Evolutionary conservation across 768 basidiomycete genomes (phyloP).

Genomic region (Kwoniella sp.): DNA sequence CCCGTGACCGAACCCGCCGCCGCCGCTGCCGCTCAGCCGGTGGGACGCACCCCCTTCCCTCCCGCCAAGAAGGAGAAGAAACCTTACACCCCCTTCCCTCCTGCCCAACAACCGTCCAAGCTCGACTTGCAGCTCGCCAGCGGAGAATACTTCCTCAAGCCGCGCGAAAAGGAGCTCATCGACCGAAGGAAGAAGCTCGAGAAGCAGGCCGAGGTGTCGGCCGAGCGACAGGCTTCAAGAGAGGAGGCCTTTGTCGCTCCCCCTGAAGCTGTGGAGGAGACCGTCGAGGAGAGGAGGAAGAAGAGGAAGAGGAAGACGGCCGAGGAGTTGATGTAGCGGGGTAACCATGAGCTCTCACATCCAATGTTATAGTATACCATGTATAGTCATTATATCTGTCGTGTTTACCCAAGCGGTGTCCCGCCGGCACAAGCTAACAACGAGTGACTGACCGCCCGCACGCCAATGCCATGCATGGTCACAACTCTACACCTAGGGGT

Average conservation of each 20-base stretch:
- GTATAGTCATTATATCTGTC: too few relatives aligned
- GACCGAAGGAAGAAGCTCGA: conserved; percentile 69
- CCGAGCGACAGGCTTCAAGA: conserved; percentile 69
- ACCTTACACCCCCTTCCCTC: conserved; percentile 97
- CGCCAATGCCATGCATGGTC: too few relatives aligned
- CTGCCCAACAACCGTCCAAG: conserved; percentile 88
- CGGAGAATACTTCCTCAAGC: conserved; percentile 97
- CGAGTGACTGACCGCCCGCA: too few relatives aligned
- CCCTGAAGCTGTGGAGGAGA: conserved; percentile 66
- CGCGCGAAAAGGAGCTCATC: conserved; percentile 73
- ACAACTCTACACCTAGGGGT: too few relatives aligned
- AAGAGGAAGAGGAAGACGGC: conserved; percentile 26
- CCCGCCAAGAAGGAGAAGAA: conserved; percentile 61
- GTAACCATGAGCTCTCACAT: too few relatives aligned
- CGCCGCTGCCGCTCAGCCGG: not conserved
- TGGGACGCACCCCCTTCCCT: conserved; percentile 48
- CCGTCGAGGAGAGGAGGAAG: conserved; percentile 68
- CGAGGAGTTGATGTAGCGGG: conserved; percentile 12
- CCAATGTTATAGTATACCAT: too few relatives aligned
- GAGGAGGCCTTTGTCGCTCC: conserved; percentile 87
- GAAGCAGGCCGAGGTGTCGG: conserved; percentile 74
- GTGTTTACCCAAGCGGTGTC: too few relatives aligned
- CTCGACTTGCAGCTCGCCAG: conserved; percentile 91
- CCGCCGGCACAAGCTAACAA: too few relatives aligned
- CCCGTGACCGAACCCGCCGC: not conserved